These are phyloP conservation scores for Candida sphagnicola DNA, from an alignment of 805 yeast genomes.

Conservation along the genomic window DNA sequence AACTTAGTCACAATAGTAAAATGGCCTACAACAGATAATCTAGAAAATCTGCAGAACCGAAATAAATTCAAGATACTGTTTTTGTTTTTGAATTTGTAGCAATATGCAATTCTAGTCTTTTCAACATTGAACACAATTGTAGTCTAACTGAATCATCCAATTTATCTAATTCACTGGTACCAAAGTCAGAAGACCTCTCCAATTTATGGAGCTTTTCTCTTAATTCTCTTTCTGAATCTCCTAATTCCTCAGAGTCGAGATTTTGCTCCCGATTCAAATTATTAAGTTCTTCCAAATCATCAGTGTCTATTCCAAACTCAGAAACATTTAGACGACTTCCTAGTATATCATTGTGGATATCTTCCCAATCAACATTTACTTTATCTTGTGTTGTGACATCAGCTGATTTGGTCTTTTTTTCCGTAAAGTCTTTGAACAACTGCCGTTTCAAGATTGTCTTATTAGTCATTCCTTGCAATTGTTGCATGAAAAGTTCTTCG, in stretches of 20 bases:
- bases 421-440: constrained; percentile 32
- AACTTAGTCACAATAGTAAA: too few relatives aligned
- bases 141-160: constrained; percentile 13
- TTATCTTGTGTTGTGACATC: constrained; percentile 12
- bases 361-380: constrained; percentile 42
- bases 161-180: constrained; percentile 31
- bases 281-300: constrained; percentile 44
- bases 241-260: constrained; percentile 7
- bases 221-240: constrained; percentile 9
- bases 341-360: constrained; percentile 31
- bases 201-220: constrained; percentile 11
- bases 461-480: constrained; percentile 37
- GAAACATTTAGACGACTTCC: constrained; percentile 16
- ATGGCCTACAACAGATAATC: too few relatives aligned
- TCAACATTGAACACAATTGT: constrained; percentile 8
- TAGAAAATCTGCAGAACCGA: too few relatives aligned
- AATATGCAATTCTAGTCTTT: not conserved
- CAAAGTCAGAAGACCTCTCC: constrained; percentile 12
- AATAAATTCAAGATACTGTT: too few relatives aligned
- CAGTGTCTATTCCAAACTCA: constrained; percentile 36
- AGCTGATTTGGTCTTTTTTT: constrained; percentile 13
- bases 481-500: constrained; percentile 26
- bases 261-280: constrained; percentile 17
- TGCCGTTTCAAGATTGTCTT: constrained; percentile 34
- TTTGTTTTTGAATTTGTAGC: not conserved